Evolutionary conservation across 2,329 filamentous ascomycete species (phyloP).

Genomic region (Epichloe bromicola): DNA sequence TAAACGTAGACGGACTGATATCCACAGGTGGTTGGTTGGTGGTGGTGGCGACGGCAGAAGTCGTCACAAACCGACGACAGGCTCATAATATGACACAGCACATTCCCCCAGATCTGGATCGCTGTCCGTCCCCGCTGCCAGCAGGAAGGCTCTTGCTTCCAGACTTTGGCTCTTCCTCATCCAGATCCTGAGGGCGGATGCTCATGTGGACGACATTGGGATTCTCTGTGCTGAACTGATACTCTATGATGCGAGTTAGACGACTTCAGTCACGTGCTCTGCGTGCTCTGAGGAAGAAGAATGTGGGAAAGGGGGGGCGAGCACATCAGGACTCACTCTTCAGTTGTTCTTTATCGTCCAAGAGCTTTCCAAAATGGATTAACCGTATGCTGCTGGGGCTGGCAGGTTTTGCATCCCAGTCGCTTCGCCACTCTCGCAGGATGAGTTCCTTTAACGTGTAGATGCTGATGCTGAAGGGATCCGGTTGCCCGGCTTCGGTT

Average conservation of each 20-base stretch:
- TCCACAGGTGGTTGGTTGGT: background rate
- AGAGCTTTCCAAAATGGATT: constrained; percentile 80
- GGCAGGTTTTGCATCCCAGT: constrained; percentile 79
- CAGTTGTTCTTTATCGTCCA: constrained; percentile 77
- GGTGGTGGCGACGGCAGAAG: background rate
- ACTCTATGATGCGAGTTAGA: constrained; percentile 40
- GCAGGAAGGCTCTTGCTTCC: constrained; percentile 38
- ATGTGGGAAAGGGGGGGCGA: background rate
- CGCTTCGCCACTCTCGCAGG: constrained; percentile 78
- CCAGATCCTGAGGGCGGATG: constrained; percentile 72
- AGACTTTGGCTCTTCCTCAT: constrained; percentile 65
- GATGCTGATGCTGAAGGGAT: constrained; percentile 82
- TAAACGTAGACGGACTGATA: background rate
- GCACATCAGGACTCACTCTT: constrained; percentile 49
- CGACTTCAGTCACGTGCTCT: background rate
- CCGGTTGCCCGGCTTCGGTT: constrained; percentile 44
- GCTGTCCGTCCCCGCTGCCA: constrained; percentile 26
- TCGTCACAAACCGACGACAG: background rate
- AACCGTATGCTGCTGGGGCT: constrained; percentile 82
- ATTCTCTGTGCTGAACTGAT: constrained; percentile 59
- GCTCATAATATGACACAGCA: constrained; percentile 42
- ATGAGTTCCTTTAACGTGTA: constrained; percentile 93
- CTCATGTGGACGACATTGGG: constrained; percentile 94
- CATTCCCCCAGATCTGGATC: constrained; percentile 26
- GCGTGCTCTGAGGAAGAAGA: background rate